Evolutionary conservation across 2,329 filamentous ascomycete genomes (phyloP), one percentile per base, ranked within the genome.

Genomic region (Nectriaceae sp.): DNA sequence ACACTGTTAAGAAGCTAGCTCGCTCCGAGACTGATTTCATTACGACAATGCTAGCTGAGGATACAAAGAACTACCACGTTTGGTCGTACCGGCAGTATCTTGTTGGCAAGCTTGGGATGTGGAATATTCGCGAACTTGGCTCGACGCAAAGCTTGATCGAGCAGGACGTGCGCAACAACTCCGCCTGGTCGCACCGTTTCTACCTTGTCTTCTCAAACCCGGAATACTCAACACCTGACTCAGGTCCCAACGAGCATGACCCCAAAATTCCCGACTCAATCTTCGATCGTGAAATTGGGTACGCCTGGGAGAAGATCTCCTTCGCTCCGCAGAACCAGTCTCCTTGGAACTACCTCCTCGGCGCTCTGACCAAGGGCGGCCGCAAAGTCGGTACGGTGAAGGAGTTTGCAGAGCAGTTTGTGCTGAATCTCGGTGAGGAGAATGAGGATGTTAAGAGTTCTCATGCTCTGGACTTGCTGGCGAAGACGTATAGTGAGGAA

Each of bases 21-120:
- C 67, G 76, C 4, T 82, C 80, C 3, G 94, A 99, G 72, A 76
- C 79, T 18, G 77, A 77, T 13, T 97, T 97, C 68, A 80, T 97
- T 50, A 80, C 78, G 50, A 71, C 78, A 40, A 97, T 99, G 82
- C 85, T 99, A 46, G 80, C 79, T 35, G 80, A 88, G 60, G 94
- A 99, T 67, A 83, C 88, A 42, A 99, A 99, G 74, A 99, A 99
- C 75, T 97, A 99, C 69, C 94, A 99, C 67, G 94, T 97, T 40
- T 99, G 94, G 94, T 90, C 87, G 46, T 99, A 97, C 74, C 81
- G 94, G 49, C 90, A 96, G 67, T 84, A 82, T 64, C 69, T 86
- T 18, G 80, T 85, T 35, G 72, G 74, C 43, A 83, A 82, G 64
- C 70, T 88, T 77, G 86, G 84, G 66, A 87, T 73, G 76, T 96